Percentiles rank a stretch among this genome's conserved stretches.
Conservation (phyloP, 2,329 filamentous ascomycete species). For the Colletotrichum trifolii region DNA sequence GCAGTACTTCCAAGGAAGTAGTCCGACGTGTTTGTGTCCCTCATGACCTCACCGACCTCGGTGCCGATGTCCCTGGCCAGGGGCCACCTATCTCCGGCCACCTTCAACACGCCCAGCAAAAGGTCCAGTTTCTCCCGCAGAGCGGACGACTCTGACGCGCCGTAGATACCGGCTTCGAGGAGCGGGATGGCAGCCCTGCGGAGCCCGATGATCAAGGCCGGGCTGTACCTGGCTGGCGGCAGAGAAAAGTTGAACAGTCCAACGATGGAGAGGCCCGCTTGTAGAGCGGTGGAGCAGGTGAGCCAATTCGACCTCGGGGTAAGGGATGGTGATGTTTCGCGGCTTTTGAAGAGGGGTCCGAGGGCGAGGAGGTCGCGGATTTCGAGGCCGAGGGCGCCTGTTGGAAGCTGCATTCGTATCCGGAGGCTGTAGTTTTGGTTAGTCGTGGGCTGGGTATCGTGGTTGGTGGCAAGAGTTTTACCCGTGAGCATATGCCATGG, state of each 20-base stretch:
- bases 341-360: constrained; percentile 29
- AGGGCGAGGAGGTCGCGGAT: constrained; percentile 24
- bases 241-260: constrained; percentile 46
- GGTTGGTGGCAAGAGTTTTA: constrained; percentile 40
- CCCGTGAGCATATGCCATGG: constrained; percentile 49
- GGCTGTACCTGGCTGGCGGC: constrained; percentile 43
- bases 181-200: constrained; percentile 44
- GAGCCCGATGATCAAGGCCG: constrained; percentile 40
- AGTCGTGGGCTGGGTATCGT: neutral
- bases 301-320: constrained; percentile 16
- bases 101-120: constrained; percentile 44
- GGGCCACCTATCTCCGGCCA: constrained; percentile 47
- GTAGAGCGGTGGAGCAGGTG: constrained; percentile 38
- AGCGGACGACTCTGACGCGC: constrained; percentile 44
- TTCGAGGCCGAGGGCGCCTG: constrained; percentile 37
- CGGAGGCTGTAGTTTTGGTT: constrained; percentile 15
- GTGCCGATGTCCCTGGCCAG: constrained; percentile 44
- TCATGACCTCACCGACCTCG: constrained; percentile 25
- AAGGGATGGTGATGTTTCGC: neutral
- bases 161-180: constrained; percentile 48
- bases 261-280: constrained; percentile 46
- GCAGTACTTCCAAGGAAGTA: neutral
- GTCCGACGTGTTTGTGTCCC: constrained; percentile 2
- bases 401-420: constrained; percentile 39
- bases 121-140: constrained; percentile 46